These are phyloP conservation scores for Ceratobasidium sp. DNA, from an alignment of 1,284 basidiomycete genomes.

Conservation along the genomic window DNA sequence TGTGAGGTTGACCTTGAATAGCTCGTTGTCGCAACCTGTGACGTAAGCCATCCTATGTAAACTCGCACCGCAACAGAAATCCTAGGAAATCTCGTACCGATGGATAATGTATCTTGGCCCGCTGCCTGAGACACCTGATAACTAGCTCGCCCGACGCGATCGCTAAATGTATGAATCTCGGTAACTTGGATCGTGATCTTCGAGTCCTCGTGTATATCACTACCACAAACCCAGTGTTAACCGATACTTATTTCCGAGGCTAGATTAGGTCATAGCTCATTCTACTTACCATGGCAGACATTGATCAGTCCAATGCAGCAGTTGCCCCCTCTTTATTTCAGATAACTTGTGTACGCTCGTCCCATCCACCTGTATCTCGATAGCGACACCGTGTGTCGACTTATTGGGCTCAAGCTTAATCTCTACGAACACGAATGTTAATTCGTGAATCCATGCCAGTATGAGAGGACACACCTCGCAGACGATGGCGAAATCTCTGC, in stretches of 20 bases:
- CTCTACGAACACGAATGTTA: not conserved
- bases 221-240: not conserved
- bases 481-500: not conserved
- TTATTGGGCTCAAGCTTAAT: not conserved
- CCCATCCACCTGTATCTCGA: not conserved
- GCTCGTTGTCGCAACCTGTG: not conserved
- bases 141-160: not conserved
- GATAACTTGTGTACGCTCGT: not conserved
- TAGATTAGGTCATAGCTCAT: not conserved
- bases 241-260: not conserved
- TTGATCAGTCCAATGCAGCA: not conserved
- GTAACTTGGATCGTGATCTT: not conserved
- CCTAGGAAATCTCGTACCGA: not conserved
- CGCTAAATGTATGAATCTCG: not conserved
- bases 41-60: not conserved
- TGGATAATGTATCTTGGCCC: not conserved
- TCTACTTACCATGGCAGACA: not conserved
- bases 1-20: not conserved
- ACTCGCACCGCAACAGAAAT: not conserved
- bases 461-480: not conserved
- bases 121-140: not conserved
- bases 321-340: not conserved
- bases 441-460: not conserved
- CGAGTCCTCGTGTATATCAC: conserved; percentile 1
- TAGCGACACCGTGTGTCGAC: not conserved